Evolutionary conservation across 768 basidiomycete genomes (phyloP), one percentile per base, ranked within the genome.

Genomic region (Boletus rex-veris): DNA sequence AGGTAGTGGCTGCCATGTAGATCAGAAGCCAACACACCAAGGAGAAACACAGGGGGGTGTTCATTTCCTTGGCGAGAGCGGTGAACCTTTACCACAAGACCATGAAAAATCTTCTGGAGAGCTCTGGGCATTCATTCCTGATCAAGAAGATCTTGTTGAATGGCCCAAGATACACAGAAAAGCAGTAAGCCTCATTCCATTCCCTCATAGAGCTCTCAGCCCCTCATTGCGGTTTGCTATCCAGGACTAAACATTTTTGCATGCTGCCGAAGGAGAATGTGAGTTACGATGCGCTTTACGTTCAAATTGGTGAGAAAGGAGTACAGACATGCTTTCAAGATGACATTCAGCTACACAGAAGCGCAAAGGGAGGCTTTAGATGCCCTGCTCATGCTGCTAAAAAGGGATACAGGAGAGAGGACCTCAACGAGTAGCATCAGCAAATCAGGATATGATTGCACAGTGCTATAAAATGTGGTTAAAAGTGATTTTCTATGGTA

Each of bases 221-320:
- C 8, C n/a, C 35, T 39, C 10, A 38, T 14, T 6, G 7, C 8
- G n/a, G 5, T 19, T 3, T 7, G n/a, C 16, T 38, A 18, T 35
- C 19, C 30, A 52, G 48, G 35, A 50, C 42, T 8, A 16, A 45
- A 1, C 19, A 33, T 5, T 54, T 50, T 5, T 11, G 15, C 18
- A 18, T 50, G 10, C 19, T 50, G 7, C 30, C 48, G 0, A 11
- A 11, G 16, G 38, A 50, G 1, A 50, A 50, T 11, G 7, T 16
- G 3, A 40, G 3, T 18, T 50, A 55, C 7, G 5, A 10, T 3
- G 16, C 48, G 2, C 9, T 47, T 1, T 50, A 31, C 6, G 0
- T 35, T 4, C 56, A 57, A n/a, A 54, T 57, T 57, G 48, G 16
- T 53, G 5, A 35, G 52, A 9, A 49, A 44, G 8, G 8, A 33